These are phyloP conservation scores for Aspergillus chevalieri DNA, from an alignment of 2,329 filamentous ascomycete genomes.

Conservation along the genomic window DNA sequence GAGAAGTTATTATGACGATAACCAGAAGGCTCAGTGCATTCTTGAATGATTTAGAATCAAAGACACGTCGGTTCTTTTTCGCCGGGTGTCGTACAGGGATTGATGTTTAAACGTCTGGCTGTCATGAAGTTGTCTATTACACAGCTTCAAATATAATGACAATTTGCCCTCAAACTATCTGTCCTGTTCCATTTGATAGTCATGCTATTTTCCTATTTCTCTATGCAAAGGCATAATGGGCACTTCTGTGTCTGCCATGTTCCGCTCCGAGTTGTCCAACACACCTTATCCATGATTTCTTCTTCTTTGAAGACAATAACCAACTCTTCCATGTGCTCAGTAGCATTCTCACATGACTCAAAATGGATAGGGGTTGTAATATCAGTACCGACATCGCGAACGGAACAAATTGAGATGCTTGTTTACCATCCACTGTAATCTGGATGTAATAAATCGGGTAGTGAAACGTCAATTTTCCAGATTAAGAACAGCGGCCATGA, in stretches of 20 bases:
- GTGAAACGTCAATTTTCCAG: constrained; percentile 5
- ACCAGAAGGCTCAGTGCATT: background rate
- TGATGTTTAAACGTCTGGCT: too few relatives aligned
- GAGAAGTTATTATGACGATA: background rate
- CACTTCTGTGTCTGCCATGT: too few relatives aligned
- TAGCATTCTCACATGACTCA: constrained; percentile 43
- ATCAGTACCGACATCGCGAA: constrained; percentile 36
- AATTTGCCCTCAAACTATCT: background rate
- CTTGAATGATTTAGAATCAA: background rate
- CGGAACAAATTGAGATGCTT: constrained; percentile 33
- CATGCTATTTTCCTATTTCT: too few relatives aligned
- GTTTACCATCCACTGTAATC: constrained; percentile 42
- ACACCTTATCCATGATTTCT: constrained; percentile 26
- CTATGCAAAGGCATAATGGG: too few relatives aligned
- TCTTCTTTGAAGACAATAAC: constrained; percentile 24
- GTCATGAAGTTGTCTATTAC: too few relatives aligned
- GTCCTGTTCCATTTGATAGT: too few relatives aligned
- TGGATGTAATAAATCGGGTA: constrained; percentile 24
- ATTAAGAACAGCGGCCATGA: background rate
- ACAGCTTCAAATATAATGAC: background rate
- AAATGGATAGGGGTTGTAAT: constrained; percentile 43
- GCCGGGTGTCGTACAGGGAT: background rate
- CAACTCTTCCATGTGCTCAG: constrained; percentile 26
- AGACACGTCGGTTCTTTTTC: background rate
- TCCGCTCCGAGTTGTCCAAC: constrained; percentile 16